phyloP scores from a whole-genome alignment of 768 basidiomycete genomes.

The Mycena sanguinolenta region DNA sequence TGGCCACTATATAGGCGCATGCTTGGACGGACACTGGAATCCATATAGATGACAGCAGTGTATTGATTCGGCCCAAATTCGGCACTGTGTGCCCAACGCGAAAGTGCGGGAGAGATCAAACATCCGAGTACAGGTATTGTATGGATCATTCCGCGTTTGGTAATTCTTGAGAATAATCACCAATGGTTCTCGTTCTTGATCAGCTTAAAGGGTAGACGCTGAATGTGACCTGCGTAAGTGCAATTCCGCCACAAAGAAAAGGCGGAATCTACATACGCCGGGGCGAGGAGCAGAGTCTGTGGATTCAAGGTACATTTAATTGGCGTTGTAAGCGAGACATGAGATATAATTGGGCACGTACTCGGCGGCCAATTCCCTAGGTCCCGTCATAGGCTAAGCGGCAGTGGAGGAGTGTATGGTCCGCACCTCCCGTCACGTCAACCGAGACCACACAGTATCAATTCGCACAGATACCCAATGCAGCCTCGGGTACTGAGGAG shows the following conservation, averaged over 20 bases:
- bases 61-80: not conserved
- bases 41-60: conserved; percentile 3
- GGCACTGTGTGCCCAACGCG: not conserved
- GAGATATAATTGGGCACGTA: not conserved
- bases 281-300: too few species aligned
- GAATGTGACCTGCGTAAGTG: not conserved
- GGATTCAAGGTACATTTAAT: too few species aligned
- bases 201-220: not conserved
- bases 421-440: too few species aligned
- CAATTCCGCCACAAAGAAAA: not conserved
- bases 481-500: too few species aligned
- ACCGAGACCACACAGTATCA: too few species aligned
- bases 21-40: not conserved
- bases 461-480: too few species aligned
- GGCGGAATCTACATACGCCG: not conserved
- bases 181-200: not conserved
- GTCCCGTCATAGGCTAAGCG: not conserved
- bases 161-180: not conserved
- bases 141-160: conserved; percentile 18
- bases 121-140: conserved; percentile 30
- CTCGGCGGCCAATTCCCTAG: not conserved
- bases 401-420: too few species aligned
- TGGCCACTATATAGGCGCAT: conserved; percentile 11
- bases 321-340: too few species aligned
- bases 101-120: not conserved